Percentiles rank a stretch among this genome's conserved stretches.
phyloP scores from a whole-genome alignment of 495 filamentous ascomycete genomes.

The Lasiosphaeris hirsuta region DNA sequence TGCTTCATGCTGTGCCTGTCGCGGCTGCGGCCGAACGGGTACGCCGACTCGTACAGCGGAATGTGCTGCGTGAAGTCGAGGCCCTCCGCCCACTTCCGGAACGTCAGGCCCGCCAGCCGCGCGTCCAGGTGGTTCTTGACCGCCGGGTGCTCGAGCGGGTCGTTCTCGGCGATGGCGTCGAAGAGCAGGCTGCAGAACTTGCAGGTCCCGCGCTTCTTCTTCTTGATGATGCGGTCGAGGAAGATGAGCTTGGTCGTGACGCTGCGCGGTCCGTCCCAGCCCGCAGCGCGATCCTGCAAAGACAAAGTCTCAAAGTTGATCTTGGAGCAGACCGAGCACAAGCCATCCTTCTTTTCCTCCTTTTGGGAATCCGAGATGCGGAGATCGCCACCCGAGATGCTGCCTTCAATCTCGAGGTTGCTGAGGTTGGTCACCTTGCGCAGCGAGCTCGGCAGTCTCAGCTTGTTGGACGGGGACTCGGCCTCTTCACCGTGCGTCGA shows the following conservation, averaged over 20 bases:
- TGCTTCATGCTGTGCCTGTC: conserved; percentile 1
- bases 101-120: neutral
- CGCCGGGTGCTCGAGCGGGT: neutral
- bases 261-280: neutral
- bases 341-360: neutral
- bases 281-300: neutral
- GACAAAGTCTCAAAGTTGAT: neutral
- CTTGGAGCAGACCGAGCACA: conserved; percentile 4
- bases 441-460: too few species aligned
- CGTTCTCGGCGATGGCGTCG: neutral
- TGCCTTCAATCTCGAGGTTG: conserved; percentile 2
- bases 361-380: neutral
- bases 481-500: too few species aligned
- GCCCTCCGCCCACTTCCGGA: neutral
- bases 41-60: neutral
- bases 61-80: neutral
- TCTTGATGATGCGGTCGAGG: conserved; percentile 1
- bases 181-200: neutral
- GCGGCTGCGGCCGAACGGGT: conserved; percentile 1
- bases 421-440: neutral
- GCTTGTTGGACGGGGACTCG: too few species aligned
- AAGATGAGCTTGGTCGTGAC: neutral
- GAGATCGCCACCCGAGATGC: neutral
- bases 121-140: neutral
- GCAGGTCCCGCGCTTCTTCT: neutral